Evolutionary conservation across 768 basidiomycete species (phyloP).

Genomic region (Lentinus tigrinus): DNA sequence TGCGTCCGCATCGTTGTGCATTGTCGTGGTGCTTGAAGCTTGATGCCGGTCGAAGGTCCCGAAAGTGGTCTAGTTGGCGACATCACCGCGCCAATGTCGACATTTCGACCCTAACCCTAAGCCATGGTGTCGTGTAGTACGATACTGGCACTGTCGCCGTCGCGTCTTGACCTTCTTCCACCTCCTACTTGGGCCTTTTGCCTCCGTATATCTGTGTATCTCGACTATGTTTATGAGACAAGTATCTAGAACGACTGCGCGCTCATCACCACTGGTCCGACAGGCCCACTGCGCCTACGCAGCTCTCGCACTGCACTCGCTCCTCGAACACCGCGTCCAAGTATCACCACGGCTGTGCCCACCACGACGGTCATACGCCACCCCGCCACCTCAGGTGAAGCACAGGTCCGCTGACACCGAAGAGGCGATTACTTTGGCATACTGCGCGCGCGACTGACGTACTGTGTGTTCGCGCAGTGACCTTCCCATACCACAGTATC

Average conservation of each 20-base stretch:
- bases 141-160: no score
- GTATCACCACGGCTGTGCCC: no score
- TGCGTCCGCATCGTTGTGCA: no score
- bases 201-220: no score
- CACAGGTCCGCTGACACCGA: conserved; percentile 43
- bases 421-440: not conserved
- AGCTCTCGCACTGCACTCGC: not conserved
- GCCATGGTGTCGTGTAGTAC: no score
- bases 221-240: not conserved
- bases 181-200: not conserved
- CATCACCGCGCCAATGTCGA: not conserved
- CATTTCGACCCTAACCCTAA: conserved; percentile 6
- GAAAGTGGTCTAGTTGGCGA: no score
- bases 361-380: conserved; percentile 32
- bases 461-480: conserved; percentile 34
- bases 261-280: not conserved
- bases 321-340: not conserved
- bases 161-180: not conserved
- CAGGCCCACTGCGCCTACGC: not conserved
- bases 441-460: conserved; percentile 4
- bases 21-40: no score
- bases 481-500: conserved; percentile 66
- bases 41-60: no score
- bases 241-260: not conserved
- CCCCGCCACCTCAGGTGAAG: conserved; percentile 58